A percentile compares a stretch with the other conserved stretches of the same genome.
phyloP scores from a whole-genome alignment of 768 basidiomycete species.

The Podaxis sp. region DNA sequence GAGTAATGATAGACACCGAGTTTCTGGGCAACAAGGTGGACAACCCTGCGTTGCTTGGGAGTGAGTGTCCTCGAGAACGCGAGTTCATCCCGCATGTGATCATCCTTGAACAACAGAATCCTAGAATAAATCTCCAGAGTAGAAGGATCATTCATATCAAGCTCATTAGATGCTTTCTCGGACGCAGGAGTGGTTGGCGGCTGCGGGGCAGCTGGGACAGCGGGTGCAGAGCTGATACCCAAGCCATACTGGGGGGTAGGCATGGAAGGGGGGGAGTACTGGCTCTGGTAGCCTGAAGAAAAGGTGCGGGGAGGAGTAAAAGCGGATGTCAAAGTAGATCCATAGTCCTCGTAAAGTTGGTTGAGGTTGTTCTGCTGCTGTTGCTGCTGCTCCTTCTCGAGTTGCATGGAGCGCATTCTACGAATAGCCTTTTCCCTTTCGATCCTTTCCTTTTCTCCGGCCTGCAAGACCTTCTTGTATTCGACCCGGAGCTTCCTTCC shows the following conservation, averaged over 20 bases:
- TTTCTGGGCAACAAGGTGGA: conserved; percentile 96
- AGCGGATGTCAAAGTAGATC: conserved; percentile 50
- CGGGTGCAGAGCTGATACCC: conserved; percentile 45
- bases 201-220: conserved; percentile 47
- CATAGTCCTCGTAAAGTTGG: conserved; percentile 71
- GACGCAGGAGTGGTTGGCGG: conserved; percentile 57
- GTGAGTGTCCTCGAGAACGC: conserved; percentile 88
- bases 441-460: conserved; percentile 97
- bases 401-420: conserved; percentile 95
- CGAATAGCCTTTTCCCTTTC: conserved; percentile 98
- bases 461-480: conserved; percentile 99
- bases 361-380: conserved; percentile 50
- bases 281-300: conserved; percentile 59
- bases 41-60: conserved; percentile 84
- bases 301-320: conserved; percentile 75
- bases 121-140: conserved; percentile 97
- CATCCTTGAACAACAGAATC: conserved; percentile 95
- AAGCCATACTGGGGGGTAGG: conserved; percentile 40
- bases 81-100: conserved; percentile 94
- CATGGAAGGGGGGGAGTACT: conserved; percentile 67
- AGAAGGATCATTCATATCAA: conserved; percentile 94
- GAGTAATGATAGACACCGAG: conserved; percentile 94
- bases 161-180: conserved; percentile 64
- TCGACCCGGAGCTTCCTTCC: conserved; percentile 97
- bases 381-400: conserved; percentile 67